Conservation (phyloP, 2,329 filamentous ascomycete genomes). For the Alternaria brassicae region DNA sequence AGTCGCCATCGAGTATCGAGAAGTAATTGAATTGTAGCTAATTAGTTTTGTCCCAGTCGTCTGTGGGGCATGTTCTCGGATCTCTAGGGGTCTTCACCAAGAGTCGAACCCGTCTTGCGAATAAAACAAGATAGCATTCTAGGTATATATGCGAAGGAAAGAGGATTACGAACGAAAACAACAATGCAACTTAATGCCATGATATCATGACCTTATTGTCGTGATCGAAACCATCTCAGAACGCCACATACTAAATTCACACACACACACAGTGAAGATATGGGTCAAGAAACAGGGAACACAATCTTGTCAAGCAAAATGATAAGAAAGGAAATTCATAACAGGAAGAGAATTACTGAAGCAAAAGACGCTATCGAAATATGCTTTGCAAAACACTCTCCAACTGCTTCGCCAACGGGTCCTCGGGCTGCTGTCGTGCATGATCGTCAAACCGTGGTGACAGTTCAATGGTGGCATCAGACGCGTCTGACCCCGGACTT, state of each 20-base stretch:
- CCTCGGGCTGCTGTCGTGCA: conserved; percentile 38
- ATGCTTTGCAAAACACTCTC: conserved; percentile 44
- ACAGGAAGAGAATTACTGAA: neutral
- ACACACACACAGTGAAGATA: neutral
- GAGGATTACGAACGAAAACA: neutral
- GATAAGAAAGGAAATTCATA: neutral
- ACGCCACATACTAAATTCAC: neutral
- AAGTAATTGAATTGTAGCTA: neutral
- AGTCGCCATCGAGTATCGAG: neutral
- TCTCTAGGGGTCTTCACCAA: neutral
- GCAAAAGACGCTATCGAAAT: conserved; percentile 31
- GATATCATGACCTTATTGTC: conserved; percentile 4
- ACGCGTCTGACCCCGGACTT: conserved; percentile 37
- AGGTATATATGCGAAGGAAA: neutral
- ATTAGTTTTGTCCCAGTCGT: neutral
- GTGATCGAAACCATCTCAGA: neutral
- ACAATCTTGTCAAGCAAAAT: neutral
- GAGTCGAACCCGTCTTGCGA: neutral
- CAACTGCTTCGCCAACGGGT: conserved; percentile 45
- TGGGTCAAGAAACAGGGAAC: neutral
- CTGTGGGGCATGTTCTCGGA: neutral
- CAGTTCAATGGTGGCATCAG: conserved; percentile 47
- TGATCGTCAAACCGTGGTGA: conserved; percentile 47
- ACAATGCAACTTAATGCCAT: neutral
- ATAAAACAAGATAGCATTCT: neutral